Conservation (phyloP, 1,139 yeast species). For the Yamadazyma pseudoaaseri region DNA sequence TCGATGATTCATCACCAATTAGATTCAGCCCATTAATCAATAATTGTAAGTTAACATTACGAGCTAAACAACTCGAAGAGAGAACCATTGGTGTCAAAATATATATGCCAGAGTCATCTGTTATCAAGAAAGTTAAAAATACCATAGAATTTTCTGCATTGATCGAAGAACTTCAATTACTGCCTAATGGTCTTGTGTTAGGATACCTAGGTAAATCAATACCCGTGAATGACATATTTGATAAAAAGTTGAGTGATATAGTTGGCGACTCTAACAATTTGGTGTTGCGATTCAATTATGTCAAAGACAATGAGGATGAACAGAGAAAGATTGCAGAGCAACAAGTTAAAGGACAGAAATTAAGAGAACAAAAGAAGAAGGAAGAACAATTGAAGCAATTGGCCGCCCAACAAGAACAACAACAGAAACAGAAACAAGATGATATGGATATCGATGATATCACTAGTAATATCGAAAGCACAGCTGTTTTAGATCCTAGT, state of each 20-base stretch:
- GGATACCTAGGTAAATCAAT: slow-evolving; percentile 9
- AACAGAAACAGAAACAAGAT: slow-evolving; percentile 1
- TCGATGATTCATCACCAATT: slow-evolving; percentile 34
- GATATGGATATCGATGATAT: too few species aligned
- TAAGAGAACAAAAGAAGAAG: slow-evolving; percentile 3
- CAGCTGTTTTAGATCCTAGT: not conserved
- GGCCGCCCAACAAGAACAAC: slow-evolving; percentile 3
- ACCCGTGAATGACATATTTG: slow-evolving; percentile 3
- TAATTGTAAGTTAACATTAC: slow-evolving; percentile 28
- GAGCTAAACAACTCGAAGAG: slow-evolving; percentile 18
- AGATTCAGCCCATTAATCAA: slow-evolving; percentile 33
- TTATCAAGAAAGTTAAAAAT: slow-evolving; percentile 11
- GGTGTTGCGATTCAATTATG: slow-evolving; percentile 12
- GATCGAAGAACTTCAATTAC: slow-evolving; percentile 3
- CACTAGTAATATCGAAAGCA: too few species aligned
- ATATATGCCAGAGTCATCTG: slow-evolving; percentile 8
- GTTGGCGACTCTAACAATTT: slow-evolving; percentile 13
- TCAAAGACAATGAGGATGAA: slow-evolving; percentile 12
- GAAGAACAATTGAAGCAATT: slow-evolving; percentile 7
- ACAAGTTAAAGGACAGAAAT: slow-evolving; percentile 8
- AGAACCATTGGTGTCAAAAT: slow-evolving; percentile 10
- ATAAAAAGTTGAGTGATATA: slow-evolving; percentile 6
- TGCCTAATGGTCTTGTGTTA: slow-evolving; percentile 5
- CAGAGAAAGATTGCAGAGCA: slow-evolving; percentile 13
- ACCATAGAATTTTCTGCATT: slow-evolving; percentile 6